A percentile compares a stretch with the other conserved stretches of the same genome.
Evolutionary conservation across 257 asterid species (phyloP).

Genomic region (Nicotiana otophora): DNA sequence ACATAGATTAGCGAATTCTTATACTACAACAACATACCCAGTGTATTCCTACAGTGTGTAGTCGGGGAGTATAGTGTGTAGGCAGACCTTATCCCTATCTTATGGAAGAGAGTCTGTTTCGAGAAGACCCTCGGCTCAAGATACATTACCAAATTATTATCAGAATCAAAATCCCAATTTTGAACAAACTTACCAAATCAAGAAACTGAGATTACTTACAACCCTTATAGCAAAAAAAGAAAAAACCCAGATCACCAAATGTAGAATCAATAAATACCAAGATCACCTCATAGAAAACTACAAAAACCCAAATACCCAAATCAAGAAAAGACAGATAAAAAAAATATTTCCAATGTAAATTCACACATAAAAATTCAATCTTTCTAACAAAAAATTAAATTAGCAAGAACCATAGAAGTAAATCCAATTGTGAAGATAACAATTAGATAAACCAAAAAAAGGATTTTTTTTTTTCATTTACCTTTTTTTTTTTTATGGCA

Average conservation of each 20-base stretch:
- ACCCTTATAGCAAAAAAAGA: not conserved
- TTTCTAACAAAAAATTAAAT: slow-evolving; percentile 1
- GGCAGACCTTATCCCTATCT: no score
- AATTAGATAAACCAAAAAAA: not conserved
- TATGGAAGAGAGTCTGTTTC: not conserved
- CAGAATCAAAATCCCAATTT: slow-evolving; percentile 17
- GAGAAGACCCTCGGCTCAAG: no score
- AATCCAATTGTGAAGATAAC: not conserved
- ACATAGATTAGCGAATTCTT: no score
- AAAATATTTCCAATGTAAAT: not conserved
- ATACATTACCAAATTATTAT: slow-evolving; percentile 13
- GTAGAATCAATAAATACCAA: slow-evolving; percentile 9
- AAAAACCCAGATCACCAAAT: slow-evolving; percentile 18
- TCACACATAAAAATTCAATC: not conserved
- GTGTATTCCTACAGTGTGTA: no score
- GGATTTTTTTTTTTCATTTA: not conserved
- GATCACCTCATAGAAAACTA: slow-evolving; percentile 12
- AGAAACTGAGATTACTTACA: slow-evolving; percentile 7
- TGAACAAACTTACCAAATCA: slow-evolving; percentile 11
- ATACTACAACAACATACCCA: no score
- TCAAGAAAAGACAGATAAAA: slow-evolving; percentile 4
- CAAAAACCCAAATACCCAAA: slow-evolving; percentile 15
- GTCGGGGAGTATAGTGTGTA: no score
- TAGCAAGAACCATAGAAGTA: not conserved
- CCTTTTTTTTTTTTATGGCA: slow-evolving; percentile 8